phyloP scores from a whole-genome alignment of 139 green algal genomes.

The Auxenochlorella pyrenoidosa region DNA sequence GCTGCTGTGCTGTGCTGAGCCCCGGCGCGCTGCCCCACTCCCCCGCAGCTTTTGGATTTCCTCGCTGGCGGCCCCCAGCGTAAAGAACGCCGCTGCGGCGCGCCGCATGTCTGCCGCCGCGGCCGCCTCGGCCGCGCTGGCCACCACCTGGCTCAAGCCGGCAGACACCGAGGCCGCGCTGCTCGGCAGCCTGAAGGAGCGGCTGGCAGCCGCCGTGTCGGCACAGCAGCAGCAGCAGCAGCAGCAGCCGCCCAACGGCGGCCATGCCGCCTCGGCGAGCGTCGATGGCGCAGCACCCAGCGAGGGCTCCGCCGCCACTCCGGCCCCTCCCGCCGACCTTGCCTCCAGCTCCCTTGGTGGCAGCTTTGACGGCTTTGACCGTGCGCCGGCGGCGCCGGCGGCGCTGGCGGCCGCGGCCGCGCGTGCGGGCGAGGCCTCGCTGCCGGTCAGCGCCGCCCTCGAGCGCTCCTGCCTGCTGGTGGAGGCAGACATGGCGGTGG shows the following conservation, averaged over 20 bases:
- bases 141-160: background rate
- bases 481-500: background rate
- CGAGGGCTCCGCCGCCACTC: background rate
- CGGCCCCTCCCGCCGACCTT: background rate
- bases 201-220: background rate
- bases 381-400: background rate
- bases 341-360: background rate
- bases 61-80: slow-evolving; percentile 26
- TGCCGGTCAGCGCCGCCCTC: slow-evolving; percentile 1
- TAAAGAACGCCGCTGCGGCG: slow-evolving; percentile 3
- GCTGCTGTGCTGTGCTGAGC: background rate
- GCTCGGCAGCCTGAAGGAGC: slow-evolving; percentile 8
- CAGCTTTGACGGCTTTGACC: slow-evolving; percentile 15
- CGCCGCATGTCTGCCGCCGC: slow-evolving; percentile 16
- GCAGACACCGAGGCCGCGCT: slow-evolving; percentile 4
- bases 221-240: background rate
- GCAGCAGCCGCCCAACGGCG: background rate
- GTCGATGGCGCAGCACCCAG: background rate
- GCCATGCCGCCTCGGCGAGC: too few relatives aligned
- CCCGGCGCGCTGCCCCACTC: slow-evolving; percentile 32
- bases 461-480: slow-evolving; percentile 43
- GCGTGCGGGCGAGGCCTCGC: background rate
- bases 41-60: slow-evolving; percentile 49
- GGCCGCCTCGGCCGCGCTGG: slow-evolving; percentile 13
- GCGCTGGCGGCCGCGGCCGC: background rate